Percentiles rank a stretch among this genome's conserved stretches.
phyloP scores from a whole-genome alignment of 2,329 filamentous ascomycete species.

The Neocatenulostroma microsporum region DNA sequence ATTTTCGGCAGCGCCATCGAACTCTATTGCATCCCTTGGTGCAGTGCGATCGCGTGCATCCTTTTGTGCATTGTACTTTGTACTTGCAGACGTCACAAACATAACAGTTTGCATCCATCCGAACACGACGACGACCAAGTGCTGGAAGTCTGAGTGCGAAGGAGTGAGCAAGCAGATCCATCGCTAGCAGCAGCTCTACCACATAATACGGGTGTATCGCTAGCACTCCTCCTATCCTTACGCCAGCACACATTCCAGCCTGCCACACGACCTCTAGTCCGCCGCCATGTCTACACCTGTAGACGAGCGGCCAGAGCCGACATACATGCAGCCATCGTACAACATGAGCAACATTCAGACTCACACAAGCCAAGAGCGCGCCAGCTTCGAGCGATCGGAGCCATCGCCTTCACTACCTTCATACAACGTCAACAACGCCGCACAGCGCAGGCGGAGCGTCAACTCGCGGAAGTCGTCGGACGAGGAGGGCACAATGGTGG shows the following conservation, averaged over 20 bases:
- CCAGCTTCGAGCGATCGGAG: constrained; percentile 10
- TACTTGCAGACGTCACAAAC: too few species aligned
- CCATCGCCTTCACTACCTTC: constrained; percentile 22
- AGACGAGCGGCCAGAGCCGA: constrained; percentile 29
- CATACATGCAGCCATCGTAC: constrained; percentile 23
- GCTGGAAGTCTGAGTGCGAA: constrained; percentile 8
- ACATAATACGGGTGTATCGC: background rate
- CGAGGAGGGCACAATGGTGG: constrained; percentile 30
- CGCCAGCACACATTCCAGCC: background rate
- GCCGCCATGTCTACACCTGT: constrained; percentile 29
- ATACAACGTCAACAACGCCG: constrained; percentile 29
- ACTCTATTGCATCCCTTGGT: too few species aligned
- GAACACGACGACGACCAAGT: constrained; percentile 15
- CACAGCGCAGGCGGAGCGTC: constrained; percentile 8
- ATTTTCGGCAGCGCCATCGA: too few species aligned
- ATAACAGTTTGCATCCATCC: too few species aligned
- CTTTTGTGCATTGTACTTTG: too few species aligned
- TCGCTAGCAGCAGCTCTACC: too few species aligned
- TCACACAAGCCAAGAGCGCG: constrained; percentile 6
- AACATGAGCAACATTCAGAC: constrained; percentile 17
- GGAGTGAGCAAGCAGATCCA: too few species aligned
- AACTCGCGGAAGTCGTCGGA: constrained; percentile 25
- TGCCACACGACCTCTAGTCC: too few species aligned
- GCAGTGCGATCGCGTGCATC: too few species aligned
- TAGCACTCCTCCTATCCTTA: background rate